Evolutionary conservation across 1,284 basidiomycete species (phyloP), one percentile per base, ranked within the genome.

Genomic region (Microbotryum silenes-acaulis): DNA sequence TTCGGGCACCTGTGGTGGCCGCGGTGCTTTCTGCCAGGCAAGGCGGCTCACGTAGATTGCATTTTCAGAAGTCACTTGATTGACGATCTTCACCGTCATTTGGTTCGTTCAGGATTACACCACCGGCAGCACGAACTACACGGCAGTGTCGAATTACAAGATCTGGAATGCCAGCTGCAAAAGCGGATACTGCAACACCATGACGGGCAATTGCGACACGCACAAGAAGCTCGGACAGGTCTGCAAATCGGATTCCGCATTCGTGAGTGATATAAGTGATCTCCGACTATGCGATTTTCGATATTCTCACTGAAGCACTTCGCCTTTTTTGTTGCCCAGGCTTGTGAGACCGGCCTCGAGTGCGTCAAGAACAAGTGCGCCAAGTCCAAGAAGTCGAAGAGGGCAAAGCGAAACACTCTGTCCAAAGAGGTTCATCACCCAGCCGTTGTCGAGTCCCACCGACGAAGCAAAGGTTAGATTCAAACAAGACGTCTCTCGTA

Each of bases 21-120:
- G 25, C 25, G 51, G 51, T n/a, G 23, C 51, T 10, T 52, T 52
- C 51, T 52, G 51, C 33, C 51, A 52, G 51, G 51, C 29, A n/a
- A 52, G 51, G 29, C 3, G 33, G 12, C 20, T 23, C 48, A 14
- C 48, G 27, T 50, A 14, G 18, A 50, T 14, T 50, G 48, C 27
- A 23, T 1, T 9, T 14, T 7, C 16, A 14, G 27, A 23, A 50
- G 21, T 12, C 48, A 50, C 2, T 21, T 8, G 20, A 49, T n/a
- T 27, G 20, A 27, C 48, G 18, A 21, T 23, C 21, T 3, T 49
- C 48, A 49, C 48, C 27, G 29, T 27, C 27, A 12, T 20, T 12
- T 20, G 31, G 29, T 52, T 42, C 2, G 31, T 2, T 14, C 51
- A 33, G 51, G 51, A 33, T 31, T 52, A 52, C 51, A 52, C 51